Base-by-base conservation (phyloP, 1,284 basidiomycete species). In the Cutaneotrichosporon mucoides region DNA sequence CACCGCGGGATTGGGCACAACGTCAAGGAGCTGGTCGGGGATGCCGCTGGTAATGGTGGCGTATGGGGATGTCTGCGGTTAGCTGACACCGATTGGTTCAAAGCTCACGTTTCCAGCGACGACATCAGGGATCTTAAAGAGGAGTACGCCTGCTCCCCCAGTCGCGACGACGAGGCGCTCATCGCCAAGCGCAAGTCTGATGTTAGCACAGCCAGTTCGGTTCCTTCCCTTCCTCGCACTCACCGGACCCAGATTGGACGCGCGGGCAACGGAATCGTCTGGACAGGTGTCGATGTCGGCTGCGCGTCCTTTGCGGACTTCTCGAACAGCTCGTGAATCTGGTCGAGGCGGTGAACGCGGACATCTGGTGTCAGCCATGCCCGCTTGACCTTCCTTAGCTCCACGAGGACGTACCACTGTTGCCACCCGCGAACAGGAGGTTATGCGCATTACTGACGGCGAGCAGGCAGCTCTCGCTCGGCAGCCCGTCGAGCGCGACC, bases 1-100 rank as follows among this genome's bases (percentile, higher is more conserved):
- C 0, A 51, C 53, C 1, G 78, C 77, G 4, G 81, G 81, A 59
- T 82, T 82, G 9, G 81, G 79, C 0, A 76, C 66, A n/a, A 81
- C 68, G 56, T 72, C 77, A 46, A 72, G 64, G 33, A 73, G 71
- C 38, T 57, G 69, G 51, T 54, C 60, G 33, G 72, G 76, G 61
- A 75, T 73, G 52, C 66, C 63, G 37, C 65, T 44, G n/a, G 61
- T 68, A 62, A 72, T 67, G 52, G 70, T 63, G 40, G 69, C 60
- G 54, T 71, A 72, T n/a, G 75, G 68, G 6, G 64, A 43, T 13
- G 74, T 67, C 69, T 75, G 57, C 8, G 4, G 45, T 46, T 9
- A 56, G 53, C 43, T 46, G 13, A 33, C 13, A 2, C 24, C 24
- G 24, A 24, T 24, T 24, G 24, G 10, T 16, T 6, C 24, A 10